phyloP scores from a whole-genome alignment of 371 early-diverging fungal species.

The Catenaria anguillulae region DNA sequence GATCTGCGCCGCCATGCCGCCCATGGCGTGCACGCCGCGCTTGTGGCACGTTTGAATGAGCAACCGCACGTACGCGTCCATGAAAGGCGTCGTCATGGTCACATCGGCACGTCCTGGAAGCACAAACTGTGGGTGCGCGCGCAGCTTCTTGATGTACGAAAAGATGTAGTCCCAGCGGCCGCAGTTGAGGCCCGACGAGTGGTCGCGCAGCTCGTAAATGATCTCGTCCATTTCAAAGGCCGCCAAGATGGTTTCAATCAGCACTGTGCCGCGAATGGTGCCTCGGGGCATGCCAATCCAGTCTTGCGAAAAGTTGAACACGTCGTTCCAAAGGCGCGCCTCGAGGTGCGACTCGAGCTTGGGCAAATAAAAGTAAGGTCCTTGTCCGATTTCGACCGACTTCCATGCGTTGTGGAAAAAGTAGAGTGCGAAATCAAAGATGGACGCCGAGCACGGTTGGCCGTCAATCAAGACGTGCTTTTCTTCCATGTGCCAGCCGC shows the following conservation, averaged over 20 bases:
- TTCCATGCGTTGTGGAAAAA: constrained; percentile 88
- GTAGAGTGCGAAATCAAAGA: constrained; percentile 91
- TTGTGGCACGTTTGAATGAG: constrained; percentile 92
- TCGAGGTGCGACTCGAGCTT: constrained; percentile 68
- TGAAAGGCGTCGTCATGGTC: constrained; percentile 87
- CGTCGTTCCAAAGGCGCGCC: constrained; percentile 79
- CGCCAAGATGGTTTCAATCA: constrained; percentile 92
- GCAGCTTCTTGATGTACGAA: constrained; percentile 87
- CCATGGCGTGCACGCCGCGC: constrained; percentile 96
- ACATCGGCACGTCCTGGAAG: constrained; percentile 81
- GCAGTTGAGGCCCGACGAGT: constrained; percentile 92
- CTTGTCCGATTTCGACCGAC: constrained; percentile 59
- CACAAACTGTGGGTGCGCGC: constrained; percentile 62
- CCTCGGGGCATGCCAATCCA: constrained; percentile 74
- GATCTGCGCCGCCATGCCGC: constrained; percentile 96
- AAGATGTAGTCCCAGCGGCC: constrained; percentile 98
- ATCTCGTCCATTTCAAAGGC: constrained; percentile 97
- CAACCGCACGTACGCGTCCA: constrained; percentile 85
- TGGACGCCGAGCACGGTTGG: constrained; percentile 72
- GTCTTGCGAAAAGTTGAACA: constrained; percentile 87
- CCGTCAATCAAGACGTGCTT: constrained; percentile 83
- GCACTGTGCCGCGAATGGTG: constrained; percentile 85
- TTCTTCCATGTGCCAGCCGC: constrained; percentile 96
- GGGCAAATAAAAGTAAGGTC: constrained; percentile 95
- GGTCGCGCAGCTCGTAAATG: constrained; percentile 89